Conservation (phyloP, 2,329 filamentous ascomycete genomes). For the Xylariaceae sp. region DNA sequence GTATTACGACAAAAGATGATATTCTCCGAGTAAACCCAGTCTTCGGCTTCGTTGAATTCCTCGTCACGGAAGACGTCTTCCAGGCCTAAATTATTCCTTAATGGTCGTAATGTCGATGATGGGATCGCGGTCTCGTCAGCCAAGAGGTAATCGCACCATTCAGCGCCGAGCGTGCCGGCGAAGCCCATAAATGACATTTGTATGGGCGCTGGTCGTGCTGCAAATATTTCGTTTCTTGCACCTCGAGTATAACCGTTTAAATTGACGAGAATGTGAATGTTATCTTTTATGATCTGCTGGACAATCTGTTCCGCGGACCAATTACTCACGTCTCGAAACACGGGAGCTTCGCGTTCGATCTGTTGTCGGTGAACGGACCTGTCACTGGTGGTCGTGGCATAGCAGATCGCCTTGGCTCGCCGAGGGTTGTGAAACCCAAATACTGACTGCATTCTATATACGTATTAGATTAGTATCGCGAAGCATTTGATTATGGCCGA, state of each 20-base stretch:
- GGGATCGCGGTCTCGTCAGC: conserved; percentile 90
- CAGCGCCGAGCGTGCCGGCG: conserved; percentile 90
- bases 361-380: conserved; percentile 87
- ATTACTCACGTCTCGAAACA: conserved; percentile 85
- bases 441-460: conserved; percentile 85
- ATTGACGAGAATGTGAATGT: conserved; percentile 94
- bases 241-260: conserved; percentile 98
- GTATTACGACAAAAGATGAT: conserved; percentile 93
- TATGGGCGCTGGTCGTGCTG: conserved; percentile 89
- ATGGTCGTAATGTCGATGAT: conserved; percentile 77
- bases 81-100: conserved; percentile 74
- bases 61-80: conserved; percentile 72
- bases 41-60: conserved; percentile 70
- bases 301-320: conserved; percentile 88
- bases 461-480: conserved; percentile 5
- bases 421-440: conserved; percentile 84
- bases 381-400: conserved; percentile 92
- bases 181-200: conserved; percentile 99
- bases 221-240: conserved; percentile 97
- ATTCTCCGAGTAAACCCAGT: conserved; percentile 97
- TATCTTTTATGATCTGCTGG: conserved; percentile 82
- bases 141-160: conserved; percentile 98
- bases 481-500: neutral
- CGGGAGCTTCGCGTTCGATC: conserved; percentile 89
- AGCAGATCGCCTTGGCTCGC: conserved; percentile 86